Conservation (phyloP, 306 rosid species). For the Gynostemma pentaphyllum region DNA sequence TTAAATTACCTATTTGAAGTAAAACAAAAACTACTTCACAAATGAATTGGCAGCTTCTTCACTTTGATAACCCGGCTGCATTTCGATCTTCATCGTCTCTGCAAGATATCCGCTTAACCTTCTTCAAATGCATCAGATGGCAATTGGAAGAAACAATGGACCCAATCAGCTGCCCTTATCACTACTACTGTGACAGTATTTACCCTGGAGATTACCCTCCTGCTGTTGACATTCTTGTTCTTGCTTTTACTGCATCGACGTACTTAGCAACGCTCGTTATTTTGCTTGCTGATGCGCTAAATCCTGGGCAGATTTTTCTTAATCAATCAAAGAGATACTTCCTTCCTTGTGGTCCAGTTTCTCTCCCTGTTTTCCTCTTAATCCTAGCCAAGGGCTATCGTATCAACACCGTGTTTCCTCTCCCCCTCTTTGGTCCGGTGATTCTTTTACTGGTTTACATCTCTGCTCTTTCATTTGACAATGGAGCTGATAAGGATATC, state of each 20-base stretch:
- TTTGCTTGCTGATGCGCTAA: slow-evolving; percentile 28
- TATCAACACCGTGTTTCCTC: slow-evolving; percentile 59
- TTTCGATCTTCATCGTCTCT: slow-evolving; percentile 32
- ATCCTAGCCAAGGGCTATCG: slow-evolving; percentile 58
- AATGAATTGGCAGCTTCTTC: slow-evolving; percentile 37
- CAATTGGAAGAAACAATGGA: slow-evolving; percentile 82
- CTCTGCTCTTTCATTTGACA: slow-evolving; percentile 58
- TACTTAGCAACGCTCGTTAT: slow-evolving; percentile 51
- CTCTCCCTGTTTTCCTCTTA: slow-evolving; percentile 62
- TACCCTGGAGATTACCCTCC: slow-evolving; percentile 57
- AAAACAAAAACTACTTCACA: slow-evolving; percentile 1
- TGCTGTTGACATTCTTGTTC: slow-evolving; percentile 37
- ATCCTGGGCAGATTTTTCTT: slow-evolving; percentile 18
- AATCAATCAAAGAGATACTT: slow-evolving; percentile 29
- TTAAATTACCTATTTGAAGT: not conserved
- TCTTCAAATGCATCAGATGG: slow-evolving; percentile 91
- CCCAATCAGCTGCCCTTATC: slow-evolving; percentile 61
- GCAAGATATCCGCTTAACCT: slow-evolving; percentile 31
- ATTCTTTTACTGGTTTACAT: slow-evolving; percentile 61
- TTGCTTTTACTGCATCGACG: slow-evolving; percentile 38
- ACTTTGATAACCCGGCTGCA: slow-evolving; percentile 28
- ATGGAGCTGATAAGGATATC: slow-evolving; percentile 31
- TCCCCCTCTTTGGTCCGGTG: slow-evolving; percentile 59
- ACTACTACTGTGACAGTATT: slow-evolving; percentile 65
- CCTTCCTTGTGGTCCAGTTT: slow-evolving; percentile 70